A percentile compares a stretch with the other conserved stretches of the same genome.
Conservation (phyloP, 202 grass and related monocot species). For the Musa balbisiana region DNA sequence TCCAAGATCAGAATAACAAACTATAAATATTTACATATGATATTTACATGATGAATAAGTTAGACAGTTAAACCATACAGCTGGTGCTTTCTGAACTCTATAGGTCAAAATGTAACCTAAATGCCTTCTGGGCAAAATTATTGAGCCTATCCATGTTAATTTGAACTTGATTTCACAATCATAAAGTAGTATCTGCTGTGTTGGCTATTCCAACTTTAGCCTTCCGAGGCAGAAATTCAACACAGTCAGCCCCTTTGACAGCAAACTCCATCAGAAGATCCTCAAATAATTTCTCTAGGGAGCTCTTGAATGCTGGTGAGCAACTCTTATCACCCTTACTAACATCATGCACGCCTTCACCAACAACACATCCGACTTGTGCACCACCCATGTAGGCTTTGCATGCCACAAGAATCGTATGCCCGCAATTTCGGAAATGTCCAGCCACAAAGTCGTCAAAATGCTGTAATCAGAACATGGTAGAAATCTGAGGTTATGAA, state of each 20-base stretch:
- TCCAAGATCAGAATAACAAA: neutral
- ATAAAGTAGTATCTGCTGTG: neutral
- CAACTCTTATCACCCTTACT: constrained; percentile 47
- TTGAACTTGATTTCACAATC: neutral
- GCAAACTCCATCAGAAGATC: constrained; percentile 66
- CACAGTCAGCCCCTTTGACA: constrained; percentile 55
- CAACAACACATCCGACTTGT: constrained; percentile 56
- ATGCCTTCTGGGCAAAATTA: constrained; percentile 1
- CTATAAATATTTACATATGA: neutral
- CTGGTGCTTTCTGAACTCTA: neutral
- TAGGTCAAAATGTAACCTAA: neutral
- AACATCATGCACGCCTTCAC: constrained; percentile 33
- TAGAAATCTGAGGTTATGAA: too few species aligned
- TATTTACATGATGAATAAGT: constrained; percentile 2
- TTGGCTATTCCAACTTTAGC: constrained; percentile 1
- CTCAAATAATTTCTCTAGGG: constrained; percentile 37
- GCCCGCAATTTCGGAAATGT: constrained; percentile 54
- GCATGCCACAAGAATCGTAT: constrained; percentile 65
- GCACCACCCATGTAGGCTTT: constrained; percentile 67
- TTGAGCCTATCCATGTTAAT: neutral
- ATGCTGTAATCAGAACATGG: constrained; percentile 37
- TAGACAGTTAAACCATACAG: neutral
- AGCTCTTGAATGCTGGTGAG: constrained; percentile 42
- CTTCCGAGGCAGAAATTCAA: constrained; percentile 35
- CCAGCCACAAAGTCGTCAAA: constrained; percentile 74